Percentiles rank a stretch among this genome's conserved stretches.
Evolutionary conservation across 2,329 filamentous ascomycete genomes (phyloP).

Genomic region (Colletotrichum shisoi): DNA sequence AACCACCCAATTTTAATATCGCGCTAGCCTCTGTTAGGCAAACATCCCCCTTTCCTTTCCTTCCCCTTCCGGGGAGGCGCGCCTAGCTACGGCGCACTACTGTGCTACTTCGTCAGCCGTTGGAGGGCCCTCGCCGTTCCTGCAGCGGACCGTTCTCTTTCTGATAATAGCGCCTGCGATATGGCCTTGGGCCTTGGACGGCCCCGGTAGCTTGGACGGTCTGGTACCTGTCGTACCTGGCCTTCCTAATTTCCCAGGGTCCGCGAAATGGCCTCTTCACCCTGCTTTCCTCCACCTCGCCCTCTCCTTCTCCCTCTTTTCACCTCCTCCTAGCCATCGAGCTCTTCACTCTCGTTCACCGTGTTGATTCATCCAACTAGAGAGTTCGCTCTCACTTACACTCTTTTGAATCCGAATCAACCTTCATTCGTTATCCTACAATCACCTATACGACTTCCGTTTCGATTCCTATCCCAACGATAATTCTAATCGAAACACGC

Average conservation of each 20-base stretch:
- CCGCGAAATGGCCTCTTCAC: constrained; percentile 38
- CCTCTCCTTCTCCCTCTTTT: constrained; percentile 38
- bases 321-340: constrained; percentile 30
- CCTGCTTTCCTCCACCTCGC: constrained; percentile 38
- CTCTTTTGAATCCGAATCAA: constrained; percentile 38
- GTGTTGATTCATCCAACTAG: constrained; percentile 40
- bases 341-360: constrained; percentile 36
- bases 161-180: constrained; percentile 30
- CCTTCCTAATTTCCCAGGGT: constrained; percentile 37
- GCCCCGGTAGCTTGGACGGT: constrained; percentile 32
- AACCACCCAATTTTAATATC: constrained; percentile 23
- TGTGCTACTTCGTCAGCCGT: constrained; percentile 10
- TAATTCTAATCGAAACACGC: constrained; percentile 7
- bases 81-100: neutral
- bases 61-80: constrained; percentile 24
- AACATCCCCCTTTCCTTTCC: constrained; percentile 27
- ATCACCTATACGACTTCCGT: constrained; percentile 16
- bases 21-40: constrained; percentile 21
- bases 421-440: constrained; percentile 36
- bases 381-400: constrained; percentile 40
- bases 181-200: constrained; percentile 1
- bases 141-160: constrained; percentile 35
- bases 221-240: constrained; percentile 23
- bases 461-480: constrained; percentile 23
- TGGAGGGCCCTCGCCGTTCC: constrained; percentile 29